Conservation (phyloP, 257 asterid genomes). For the Nicotiana attenuata region DNA sequence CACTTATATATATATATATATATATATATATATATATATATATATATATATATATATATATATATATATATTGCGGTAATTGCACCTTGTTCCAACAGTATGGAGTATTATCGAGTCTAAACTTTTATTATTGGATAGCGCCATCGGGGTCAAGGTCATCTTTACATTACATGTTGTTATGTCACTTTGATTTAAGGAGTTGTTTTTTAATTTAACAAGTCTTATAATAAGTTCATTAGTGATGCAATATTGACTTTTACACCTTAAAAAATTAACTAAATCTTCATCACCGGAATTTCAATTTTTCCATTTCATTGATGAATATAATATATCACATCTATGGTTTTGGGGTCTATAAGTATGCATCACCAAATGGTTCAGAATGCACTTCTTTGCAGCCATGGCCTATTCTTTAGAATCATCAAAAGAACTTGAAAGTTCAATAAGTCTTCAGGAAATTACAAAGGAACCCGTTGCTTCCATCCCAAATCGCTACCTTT, state of each 20-base stretch:
- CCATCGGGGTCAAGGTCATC: too few species aligned
- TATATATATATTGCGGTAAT: too few species aligned
- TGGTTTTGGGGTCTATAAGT: neutral
- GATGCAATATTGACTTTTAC: neutral
- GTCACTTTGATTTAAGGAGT: neutral
- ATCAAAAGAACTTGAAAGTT: neutral
- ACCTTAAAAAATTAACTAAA: neutral
- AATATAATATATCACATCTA: neutral
- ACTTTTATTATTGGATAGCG: too few species aligned
- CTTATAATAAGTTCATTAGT: too few species aligned
- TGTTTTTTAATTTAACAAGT: neutral
- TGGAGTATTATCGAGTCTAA: too few species aligned
- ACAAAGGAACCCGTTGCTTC: constrained; percentile 17
- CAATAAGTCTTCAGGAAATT: constrained; percentile 37
- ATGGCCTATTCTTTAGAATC: neutral
- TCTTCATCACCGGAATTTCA: neutral
- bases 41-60: too few species aligned
- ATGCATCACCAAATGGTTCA: neutral
- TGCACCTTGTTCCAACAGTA: too few species aligned
- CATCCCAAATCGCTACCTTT: constrained; percentile 29
- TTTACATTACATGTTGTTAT: too few species aligned
- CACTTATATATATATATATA: too few species aligned
- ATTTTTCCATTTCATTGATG: neutral
- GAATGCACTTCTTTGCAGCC: neutral
- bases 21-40: too few species aligned